Percentiles rank a stretch among this genome's conserved stretches.
These are phyloP conservation scores for Rhizopus microsporus DNA, from an alignment of 371 early-diverging fungal genomes.

Conservation along the genomic window DNA sequence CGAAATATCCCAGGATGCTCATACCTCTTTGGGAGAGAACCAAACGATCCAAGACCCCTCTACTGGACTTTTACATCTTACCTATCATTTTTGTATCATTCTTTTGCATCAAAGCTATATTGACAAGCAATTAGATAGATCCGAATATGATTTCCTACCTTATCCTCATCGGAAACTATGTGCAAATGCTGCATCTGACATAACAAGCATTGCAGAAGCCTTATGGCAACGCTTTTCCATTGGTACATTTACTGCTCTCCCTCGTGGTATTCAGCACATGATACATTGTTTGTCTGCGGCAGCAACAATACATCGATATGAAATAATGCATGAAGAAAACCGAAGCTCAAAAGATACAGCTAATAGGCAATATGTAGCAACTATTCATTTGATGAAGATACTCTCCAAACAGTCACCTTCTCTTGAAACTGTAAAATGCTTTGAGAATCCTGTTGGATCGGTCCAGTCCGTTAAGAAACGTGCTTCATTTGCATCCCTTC, in stretches of 20 bases:
- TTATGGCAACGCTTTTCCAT: constrained; percentile 27
- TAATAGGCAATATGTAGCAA: constrained; percentile 25
- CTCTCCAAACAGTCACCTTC: constrained; percentile 39
- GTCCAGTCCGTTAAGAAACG: no score
- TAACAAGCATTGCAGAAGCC: constrained; percentile 41
- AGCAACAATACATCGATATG: constrained; percentile 40
- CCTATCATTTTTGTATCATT: constrained; percentile 79
- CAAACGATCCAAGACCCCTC: constrained; percentile 42
- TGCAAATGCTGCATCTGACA: constrained; percentile 44
- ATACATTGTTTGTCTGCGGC: constrained; percentile 45
- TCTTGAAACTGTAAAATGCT: constrained; percentile 23
- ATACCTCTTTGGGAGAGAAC: constrained; percentile 44
- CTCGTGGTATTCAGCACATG: constrained; percentile 44
- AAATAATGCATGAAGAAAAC: constrained; percentile 23
- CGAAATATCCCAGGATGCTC: constrained; percentile 48
- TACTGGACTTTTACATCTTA: constrained; percentile 64
- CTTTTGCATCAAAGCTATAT: constrained; percentile 79
- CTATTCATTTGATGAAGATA: constrained; percentile 30
- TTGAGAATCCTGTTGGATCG: neutral
- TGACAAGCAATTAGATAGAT: constrained; percentile 27
- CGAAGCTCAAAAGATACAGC: constrained; percentile 17
- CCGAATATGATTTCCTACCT: constrained; percentile 23
- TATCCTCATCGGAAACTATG: constrained; percentile 42
- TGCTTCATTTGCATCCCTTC: neutral
- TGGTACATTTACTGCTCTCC: constrained; percentile 33